Conservation (phyloP, 345 rosid genomes). For the Gossypium australe region DNA sequence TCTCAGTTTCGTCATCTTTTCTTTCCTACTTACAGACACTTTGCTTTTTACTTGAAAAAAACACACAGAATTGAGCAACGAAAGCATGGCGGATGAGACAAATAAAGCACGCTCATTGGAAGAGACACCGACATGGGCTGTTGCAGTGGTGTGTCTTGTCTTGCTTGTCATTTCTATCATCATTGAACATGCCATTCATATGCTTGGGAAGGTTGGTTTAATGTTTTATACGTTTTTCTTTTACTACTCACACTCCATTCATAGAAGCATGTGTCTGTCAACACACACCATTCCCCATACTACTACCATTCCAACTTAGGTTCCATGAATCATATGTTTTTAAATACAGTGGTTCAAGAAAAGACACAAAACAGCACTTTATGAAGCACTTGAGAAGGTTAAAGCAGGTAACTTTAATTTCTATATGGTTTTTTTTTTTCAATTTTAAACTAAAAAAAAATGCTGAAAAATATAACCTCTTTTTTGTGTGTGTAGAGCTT, state of each 20-base stretch:
- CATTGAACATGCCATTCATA: conserved; percentile 63
- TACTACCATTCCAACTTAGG: too few species aligned
- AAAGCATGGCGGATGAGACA: conserved; percentile 5
- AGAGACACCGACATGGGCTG: conserved; percentile 88
- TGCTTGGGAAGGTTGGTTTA: conserved; percentile 42
- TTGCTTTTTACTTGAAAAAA: not conserved
- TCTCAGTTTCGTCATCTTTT: not conserved
- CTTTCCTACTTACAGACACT: not conserved
- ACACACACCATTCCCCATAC: too few species aligned
- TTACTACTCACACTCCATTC: too few species aligned
- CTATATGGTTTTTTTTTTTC: not conserved
- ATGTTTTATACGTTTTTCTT: too few species aligned
- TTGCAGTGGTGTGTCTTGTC: conserved; percentile 74
- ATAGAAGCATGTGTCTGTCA: too few species aligned
- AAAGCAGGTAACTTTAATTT: conserved; percentile 45
- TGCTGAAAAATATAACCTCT: conserved; percentile 2
- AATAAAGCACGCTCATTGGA: conserved; percentile 42
- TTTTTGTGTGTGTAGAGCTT: conserved; percentile 37
- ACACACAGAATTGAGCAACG: too few species aligned
- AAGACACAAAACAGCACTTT: conserved; percentile 55
- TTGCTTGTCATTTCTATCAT: conserved; percentile 61
- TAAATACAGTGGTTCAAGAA: conserved; percentile 54
- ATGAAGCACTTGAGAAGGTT: conserved; percentile 85
- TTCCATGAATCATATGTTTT: too few species aligned
- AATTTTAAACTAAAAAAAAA: not conserved